Percentiles rank a stretch among this genome's conserved stretches.
Evolutionary conservation across 352 stramenopile genomes (phyloP).

Genomic region (Pythium aphanidermatum): DNA sequence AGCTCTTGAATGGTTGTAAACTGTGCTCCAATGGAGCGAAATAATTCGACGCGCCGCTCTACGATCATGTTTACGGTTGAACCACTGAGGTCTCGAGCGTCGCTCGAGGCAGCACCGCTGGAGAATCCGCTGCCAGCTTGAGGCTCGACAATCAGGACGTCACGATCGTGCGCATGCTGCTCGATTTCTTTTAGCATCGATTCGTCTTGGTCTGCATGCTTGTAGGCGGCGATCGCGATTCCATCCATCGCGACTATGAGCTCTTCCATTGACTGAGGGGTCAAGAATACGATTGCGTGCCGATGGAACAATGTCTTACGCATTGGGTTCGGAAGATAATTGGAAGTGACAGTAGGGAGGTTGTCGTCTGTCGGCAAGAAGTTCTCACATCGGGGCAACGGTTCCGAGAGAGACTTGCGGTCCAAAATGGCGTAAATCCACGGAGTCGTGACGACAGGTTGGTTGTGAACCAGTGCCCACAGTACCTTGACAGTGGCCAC

Average conservation of each 20-base stretch:
- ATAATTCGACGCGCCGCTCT: slow-evolving; percentile 50
- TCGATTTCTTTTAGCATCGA: slow-evolving; percentile 50
- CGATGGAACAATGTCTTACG: slow-evolving; percentile 71
- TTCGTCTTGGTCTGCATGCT: slow-evolving; percentile 45
- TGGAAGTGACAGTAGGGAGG: slow-evolving; percentile 47
- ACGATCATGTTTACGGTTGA: slow-evolving; percentile 21
- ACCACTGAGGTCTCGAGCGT: slow-evolving; percentile 21
- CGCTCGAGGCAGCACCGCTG: slow-evolving; percentile 42
- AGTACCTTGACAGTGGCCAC: slow-evolving; percentile 83
- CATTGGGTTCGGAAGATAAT: slow-evolving; percentile 69
- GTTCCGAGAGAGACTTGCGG: slow-evolving; percentile 66
- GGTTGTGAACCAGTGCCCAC: slow-evolving; percentile 81
- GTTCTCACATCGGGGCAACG: slow-evolving; percentile 67
- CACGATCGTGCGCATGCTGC: slow-evolving; percentile 33
- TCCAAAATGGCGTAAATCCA: slow-evolving; percentile 78
- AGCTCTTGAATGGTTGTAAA: slow-evolving; percentile 82
- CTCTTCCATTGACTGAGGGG: slow-evolving; percentile 67
- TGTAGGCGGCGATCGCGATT: slow-evolving; percentile 55
- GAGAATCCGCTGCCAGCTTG: slow-evolving; percentile 44
- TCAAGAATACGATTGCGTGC: slow-evolving; percentile 70
- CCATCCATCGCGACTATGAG: slow-evolving; percentile 72
- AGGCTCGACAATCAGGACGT: slow-evolving; percentile 62
- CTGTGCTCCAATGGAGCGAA: slow-evolving; percentile 52
- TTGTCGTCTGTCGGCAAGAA: slow-evolving; percentile 59
- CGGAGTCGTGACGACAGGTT: slow-evolving; percentile 71